A percentile compares a stretch with the other conserved stretches of the same genome.
phyloP scores from a whole-genome alignment of 441 rosid species.

The Pelargonium cotyledonis region DNA sequence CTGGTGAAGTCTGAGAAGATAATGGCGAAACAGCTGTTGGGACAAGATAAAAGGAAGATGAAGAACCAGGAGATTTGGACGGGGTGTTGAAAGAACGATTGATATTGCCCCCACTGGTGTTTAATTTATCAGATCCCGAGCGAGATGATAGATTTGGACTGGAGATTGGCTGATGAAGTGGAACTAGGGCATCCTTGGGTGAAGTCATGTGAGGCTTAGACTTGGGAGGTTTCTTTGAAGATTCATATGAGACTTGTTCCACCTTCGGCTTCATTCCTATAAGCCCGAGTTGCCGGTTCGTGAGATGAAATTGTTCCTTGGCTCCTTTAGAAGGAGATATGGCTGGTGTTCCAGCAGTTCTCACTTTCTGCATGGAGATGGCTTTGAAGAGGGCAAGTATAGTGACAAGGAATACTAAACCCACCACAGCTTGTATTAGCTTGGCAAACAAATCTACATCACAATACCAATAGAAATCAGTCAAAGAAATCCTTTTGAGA shows the following conservation, averaged over 20 bases:
- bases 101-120: conserved; percentile 39
- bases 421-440: conserved; percentile 39
- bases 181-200: conserved; percentile 65
- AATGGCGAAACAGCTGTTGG: conserved; percentile 46
- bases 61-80: conserved; percentile 54
- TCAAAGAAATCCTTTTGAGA: not conserved
- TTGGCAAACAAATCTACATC: conserved; percentile 51
- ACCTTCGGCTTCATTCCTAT: conserved; percentile 62
- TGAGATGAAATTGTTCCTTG: conserved; percentile 46
- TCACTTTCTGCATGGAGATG: conserved; percentile 40
- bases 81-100: conserved; percentile 44
- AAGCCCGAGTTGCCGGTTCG: conserved; percentile 63
- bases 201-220: conserved; percentile 34
- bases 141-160: conserved; percentile 48
- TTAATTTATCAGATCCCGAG: conserved; percentile 45
- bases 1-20: conserved; percentile 59
- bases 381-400: conserved; percentile 57
- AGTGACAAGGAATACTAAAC: conserved; percentile 51
- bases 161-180: conserved; percentile 61
- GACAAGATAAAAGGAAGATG: conserved; percentile 62
- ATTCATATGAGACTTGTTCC: conserved; percentile 39
- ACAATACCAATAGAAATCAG: conserved; percentile 11
- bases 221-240: conserved; percentile 59
- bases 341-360: conserved; percentile 23
- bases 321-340: conserved; percentile 36